A percentile compares a stretch with the other conserved stretches of the same genome.
These are phyloP conservation scores for Hyphodiscus sp. DNA, from an alignment of 2,329 filamentous ascomycete genomes.

Conservation along the genomic window DNA sequence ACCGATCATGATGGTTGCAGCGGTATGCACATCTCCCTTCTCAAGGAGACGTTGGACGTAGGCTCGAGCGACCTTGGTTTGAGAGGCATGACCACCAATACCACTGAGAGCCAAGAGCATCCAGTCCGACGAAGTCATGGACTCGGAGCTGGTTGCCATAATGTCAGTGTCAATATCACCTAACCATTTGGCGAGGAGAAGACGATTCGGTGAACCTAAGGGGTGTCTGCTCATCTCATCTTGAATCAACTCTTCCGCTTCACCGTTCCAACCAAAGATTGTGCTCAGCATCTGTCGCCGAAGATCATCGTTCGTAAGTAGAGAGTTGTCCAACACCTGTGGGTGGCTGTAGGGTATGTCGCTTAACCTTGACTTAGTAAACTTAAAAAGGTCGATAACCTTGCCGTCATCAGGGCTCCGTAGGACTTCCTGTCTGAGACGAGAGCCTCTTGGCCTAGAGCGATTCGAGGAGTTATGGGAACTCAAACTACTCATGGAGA, in stretches of 20 bases:
- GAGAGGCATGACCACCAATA: conserved; percentile 70
- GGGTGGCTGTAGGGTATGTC: conserved; percentile 77
- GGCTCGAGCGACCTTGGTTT: conserved; percentile 83
- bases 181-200: conserved; percentile 88
- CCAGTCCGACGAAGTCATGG: conserved; percentile 94
- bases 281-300: conserved; percentile 85
- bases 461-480: conserved; percentile 35
- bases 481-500: conserved; percentile 48
- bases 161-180: conserved; percentile 77
- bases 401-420: conserved; percentile 70
- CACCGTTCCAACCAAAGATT: conserved; percentile 91
- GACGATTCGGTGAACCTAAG: conserved; percentile 65
- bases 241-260: conserved; percentile 71
- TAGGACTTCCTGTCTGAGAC: conserved; percentile 72
- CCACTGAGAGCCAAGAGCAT: conserved; percentile 90
- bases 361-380: conserved; percentile 70
- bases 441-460: conserved; percentile 50
- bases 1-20: conserved; percentile 86
- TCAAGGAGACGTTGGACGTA: conserved; percentile 88
- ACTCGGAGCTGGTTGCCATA: conserved; percentile 71
- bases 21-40: conserved; percentile 83
- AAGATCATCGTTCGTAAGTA: conserved; percentile 70
- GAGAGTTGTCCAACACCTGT: conserved; percentile 48
- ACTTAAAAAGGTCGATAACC: conserved; percentile 77
- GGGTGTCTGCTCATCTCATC: conserved; percentile 78